These are phyloP conservation scores for Kodamaea fukazawae DNA, from an alignment of 805 yeast genomes.

Conservation along the genomic window DNA sequence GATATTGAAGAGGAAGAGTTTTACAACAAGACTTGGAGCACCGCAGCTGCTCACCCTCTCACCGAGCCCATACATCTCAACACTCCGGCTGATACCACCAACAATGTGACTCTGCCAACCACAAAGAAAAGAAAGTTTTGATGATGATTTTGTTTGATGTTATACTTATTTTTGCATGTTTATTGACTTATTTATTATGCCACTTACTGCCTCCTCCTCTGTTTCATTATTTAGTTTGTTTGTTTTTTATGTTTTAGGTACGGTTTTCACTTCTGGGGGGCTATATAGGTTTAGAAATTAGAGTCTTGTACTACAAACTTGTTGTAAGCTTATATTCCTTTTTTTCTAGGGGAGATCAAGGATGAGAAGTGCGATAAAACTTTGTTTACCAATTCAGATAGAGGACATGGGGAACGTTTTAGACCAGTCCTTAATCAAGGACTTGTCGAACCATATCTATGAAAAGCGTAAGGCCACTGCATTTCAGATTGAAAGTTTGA, in stretches of 20 bases:
- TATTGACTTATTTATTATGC: background rate
- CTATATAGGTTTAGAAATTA: too few species aligned
- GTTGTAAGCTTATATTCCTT: too few species aligned
- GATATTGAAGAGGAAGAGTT: slow-evolving; percentile 19
- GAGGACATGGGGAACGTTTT: slow-evolving; percentile 21
- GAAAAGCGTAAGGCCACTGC: slow-evolving; percentile 49
- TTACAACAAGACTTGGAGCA: slow-evolving; percentile 18
- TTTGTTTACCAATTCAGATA: background rate
- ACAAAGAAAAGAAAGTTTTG: slow-evolving; percentile 4
- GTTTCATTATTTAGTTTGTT: too few species aligned
- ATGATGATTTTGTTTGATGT: slow-evolving; percentile 1
- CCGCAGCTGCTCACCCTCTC: slow-evolving; percentile 5
- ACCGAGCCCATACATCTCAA: slow-evolving; percentile 1
- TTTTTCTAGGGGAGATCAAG: too few species aligned
- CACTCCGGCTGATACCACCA: slow-evolving; percentile 1
- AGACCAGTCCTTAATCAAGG: slow-evolving; percentile 39
- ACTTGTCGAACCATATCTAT: slow-evolving; percentile 43
- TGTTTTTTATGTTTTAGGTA: too few species aligned
- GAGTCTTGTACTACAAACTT: too few species aligned
- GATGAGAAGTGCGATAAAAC: background rate
- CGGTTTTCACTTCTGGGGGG: too few species aligned
- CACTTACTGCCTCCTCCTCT: too few species aligned
- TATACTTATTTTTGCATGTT: slow-evolving; percentile 5
- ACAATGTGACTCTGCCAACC: slow-evolving; percentile 2
- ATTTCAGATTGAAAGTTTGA: slow-evolving; percentile 70